Conservation (phyloP, 352 stramenopile genomes). For the Aphanomyces cochlioides region DNA sequence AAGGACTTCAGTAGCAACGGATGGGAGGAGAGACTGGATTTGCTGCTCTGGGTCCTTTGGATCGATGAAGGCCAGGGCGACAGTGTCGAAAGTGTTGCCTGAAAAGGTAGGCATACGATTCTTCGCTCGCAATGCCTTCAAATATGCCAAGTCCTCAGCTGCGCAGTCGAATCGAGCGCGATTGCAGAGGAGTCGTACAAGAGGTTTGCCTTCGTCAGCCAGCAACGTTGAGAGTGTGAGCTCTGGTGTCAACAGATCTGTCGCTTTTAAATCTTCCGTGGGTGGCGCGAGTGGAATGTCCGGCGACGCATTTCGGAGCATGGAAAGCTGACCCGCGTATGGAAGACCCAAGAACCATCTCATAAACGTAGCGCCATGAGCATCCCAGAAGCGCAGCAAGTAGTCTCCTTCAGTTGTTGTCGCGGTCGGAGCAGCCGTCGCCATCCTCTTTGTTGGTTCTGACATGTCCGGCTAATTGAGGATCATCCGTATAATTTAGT, state of each 20-base stretch:
- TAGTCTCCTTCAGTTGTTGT: constrained; percentile 38
- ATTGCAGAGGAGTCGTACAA: constrained; percentile 72
- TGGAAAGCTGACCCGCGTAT: constrained; percentile 66
- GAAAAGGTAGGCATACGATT: constrained; percentile 83
- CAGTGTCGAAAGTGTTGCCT: constrained; percentile 68
- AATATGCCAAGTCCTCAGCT: constrained; percentile 68
- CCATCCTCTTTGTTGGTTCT: constrained; percentile 6
- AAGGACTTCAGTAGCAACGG: constrained; percentile 49
- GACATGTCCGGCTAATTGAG: not conserved
- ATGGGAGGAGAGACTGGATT: constrained; percentile 72
- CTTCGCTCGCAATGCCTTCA: constrained; percentile 51
- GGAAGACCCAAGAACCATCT: constrained; percentile 77
- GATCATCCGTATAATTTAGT: constrained; percentile 1
- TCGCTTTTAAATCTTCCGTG: constrained; percentile 40
- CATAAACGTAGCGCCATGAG: constrained; percentile 75
- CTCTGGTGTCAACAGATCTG: constrained; percentile 69
- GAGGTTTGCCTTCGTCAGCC: constrained; percentile 73
- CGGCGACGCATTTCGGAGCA: constrained; percentile 73
- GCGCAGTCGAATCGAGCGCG: constrained; percentile 73
- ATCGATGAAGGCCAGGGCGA: constrained; percentile 77
- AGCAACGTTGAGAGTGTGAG: constrained; percentile 66
- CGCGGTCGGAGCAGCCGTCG: not conserved
- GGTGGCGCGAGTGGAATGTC: constrained; percentile 67
- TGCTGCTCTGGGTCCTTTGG: constrained; percentile 64
- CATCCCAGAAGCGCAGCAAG: constrained; percentile 68